Evolutionary conservation across 805 yeast species (phyloP).

Genomic region (Yamadazyma laniorum): DNA sequence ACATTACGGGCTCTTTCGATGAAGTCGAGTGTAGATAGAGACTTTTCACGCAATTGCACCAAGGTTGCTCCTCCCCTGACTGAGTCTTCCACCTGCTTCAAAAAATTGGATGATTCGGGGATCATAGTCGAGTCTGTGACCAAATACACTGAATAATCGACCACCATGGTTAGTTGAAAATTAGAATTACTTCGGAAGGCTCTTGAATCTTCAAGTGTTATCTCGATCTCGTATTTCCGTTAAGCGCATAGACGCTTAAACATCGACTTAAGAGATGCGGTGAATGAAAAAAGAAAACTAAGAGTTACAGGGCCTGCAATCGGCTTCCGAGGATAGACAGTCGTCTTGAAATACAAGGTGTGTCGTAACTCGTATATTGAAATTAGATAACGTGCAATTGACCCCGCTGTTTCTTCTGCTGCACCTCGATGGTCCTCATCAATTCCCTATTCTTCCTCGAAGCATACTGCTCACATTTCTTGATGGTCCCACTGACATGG

Average conservation of each 20-base stretch:
- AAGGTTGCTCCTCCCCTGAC: conserved; percentile 73
- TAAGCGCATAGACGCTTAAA: too few species aligned
- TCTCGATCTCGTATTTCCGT: too few species aligned
- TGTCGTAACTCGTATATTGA: too few species aligned
- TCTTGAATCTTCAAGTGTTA: too few species aligned
- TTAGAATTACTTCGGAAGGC: too few species aligned
- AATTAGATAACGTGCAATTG: conserved; percentile 1
- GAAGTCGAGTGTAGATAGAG: conserved; percentile 64
- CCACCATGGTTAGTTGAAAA: conserved; percentile 6
- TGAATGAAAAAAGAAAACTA: too few species aligned
- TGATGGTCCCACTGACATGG: conserved; percentile 83
- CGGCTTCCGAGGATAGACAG: too few species aligned
- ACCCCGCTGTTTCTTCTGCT: conserved; percentile 7
- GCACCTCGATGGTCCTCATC: conserved; percentile 18
- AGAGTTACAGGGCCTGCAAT: too few species aligned
- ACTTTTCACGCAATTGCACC: conserved; percentile 82
- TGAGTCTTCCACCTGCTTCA: conserved; percentile 62
- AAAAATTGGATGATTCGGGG: conserved; percentile 50
- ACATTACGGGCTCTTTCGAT: conserved; percentile 58
- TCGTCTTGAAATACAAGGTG: too few species aligned
- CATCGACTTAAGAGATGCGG: too few species aligned
- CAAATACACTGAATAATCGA: conserved; percentile 64
- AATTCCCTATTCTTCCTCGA: conserved; percentile 45
- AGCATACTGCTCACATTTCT: conserved; percentile 73
- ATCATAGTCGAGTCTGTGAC: conserved; percentile 80